These are phyloP conservation scores for Pichia sp. DNA, from an alignment of 1,139 yeast genomes.

Conservation along the genomic window DNA sequence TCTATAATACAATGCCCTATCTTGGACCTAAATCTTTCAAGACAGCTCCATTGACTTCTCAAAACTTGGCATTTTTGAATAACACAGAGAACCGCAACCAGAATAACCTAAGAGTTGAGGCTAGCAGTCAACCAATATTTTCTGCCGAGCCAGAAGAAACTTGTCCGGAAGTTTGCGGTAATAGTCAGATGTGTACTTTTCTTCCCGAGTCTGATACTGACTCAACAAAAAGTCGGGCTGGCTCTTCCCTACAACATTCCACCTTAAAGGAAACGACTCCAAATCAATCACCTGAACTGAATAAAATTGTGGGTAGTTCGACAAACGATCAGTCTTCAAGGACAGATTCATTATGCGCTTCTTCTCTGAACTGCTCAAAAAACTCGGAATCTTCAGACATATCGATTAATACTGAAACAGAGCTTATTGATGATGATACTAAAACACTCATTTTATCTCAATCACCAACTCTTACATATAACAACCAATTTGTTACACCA, in stretches of 20 bases:
- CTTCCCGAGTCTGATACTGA: background rate
- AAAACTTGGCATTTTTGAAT: conserved; percentile 14
- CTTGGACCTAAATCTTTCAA: conserved; percentile 26
- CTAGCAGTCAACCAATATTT: background rate
- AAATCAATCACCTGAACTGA: background rate
- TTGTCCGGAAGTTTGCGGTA: background rate
- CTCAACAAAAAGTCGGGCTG: background rate
- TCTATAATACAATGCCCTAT: conserved; percentile 27
- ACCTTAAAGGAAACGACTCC: background rate
- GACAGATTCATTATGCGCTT: background rate
- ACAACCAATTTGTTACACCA: background rate
- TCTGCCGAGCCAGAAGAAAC: too few relatives aligned
- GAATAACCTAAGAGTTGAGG: too few relatives aligned
- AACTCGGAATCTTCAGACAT: conserved; percentile 4
- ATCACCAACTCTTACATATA: background rate
- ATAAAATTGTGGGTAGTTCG: background rate
- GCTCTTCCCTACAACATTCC: background rate
- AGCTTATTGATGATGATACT: conserved; percentile 11
- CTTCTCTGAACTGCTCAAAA: conserved; percentile 9
- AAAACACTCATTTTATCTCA: conserved; percentile 24
- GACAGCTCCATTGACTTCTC: conserved; percentile 24
- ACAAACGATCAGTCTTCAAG: conserved; percentile 1
- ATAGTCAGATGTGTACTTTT: background rate
- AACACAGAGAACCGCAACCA: too few relatives aligned
- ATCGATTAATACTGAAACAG: conserved; percentile 4